Percentiles rank a stretch among this genome's conserved stretches.
These are phyloP conservation scores for Phlyctochytrium arcticum DNA, from an alignment of 192 early-diverging fungal species.

Conservation along the genomic window DNA sequence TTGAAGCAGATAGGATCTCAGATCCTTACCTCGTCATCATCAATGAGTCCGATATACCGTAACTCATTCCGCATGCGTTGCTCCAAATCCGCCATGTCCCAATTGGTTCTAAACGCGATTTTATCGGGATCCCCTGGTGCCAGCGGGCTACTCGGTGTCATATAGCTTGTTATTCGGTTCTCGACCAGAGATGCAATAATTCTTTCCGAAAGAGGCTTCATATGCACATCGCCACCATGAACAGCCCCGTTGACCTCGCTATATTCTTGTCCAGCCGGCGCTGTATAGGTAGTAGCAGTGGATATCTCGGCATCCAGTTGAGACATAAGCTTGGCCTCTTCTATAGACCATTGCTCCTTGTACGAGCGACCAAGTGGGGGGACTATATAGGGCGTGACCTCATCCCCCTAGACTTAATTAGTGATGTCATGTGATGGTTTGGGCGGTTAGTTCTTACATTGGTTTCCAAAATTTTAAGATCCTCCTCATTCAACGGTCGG, in stretches of 20 bases:
- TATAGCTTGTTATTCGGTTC: conserved; percentile 45
- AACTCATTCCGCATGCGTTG: conserved; percentile 80
- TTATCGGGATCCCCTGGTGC: not conserved
- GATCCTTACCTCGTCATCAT: conserved; percentile 64
- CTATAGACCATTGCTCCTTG: conserved; percentile 52
- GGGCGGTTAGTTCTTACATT: too few species aligned
- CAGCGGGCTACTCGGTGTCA: not conserved
- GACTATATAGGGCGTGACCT: conserved; percentile 66
- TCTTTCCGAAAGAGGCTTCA: conserved; percentile 77
- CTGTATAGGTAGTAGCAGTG: not conserved
- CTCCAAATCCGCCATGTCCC: conserved; percentile 67
- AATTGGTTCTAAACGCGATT: not conserved
- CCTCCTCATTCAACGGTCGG: conserved; percentile 72
- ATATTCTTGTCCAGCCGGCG: not conserved
- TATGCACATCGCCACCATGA: conserved; percentile 54
- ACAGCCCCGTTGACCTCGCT: conserved; percentile 24
- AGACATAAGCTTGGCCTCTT: conserved; percentile 33
- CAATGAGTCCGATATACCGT: conserved; percentile 74
- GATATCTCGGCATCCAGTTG: conserved; percentile 18
- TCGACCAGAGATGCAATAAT: conserved; percentile 59
- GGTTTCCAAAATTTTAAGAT: conserved; percentile 65
- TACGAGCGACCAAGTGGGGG: conserved; percentile 82
- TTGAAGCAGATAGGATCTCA: too few species aligned
- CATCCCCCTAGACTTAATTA: conserved; percentile 59
- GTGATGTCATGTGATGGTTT: too few species aligned